phyloP scores from a whole-genome alignment of 306 rosid species.

The Fragaria vesca region DNA sequence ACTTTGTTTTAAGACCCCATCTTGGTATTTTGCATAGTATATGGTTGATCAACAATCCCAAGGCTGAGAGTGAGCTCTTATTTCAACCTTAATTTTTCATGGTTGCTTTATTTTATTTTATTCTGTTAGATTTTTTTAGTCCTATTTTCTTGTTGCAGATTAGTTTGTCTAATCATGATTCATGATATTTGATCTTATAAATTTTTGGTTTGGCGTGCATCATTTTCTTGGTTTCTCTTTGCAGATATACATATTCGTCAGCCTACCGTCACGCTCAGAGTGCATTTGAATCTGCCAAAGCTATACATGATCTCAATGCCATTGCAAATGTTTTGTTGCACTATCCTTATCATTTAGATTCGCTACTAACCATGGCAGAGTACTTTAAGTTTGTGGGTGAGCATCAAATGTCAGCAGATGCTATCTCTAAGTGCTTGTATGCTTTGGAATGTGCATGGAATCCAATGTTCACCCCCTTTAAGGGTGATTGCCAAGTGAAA shows the following conservation, averaged over 20 bases:
- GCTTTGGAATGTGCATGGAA: slow-evolving; percentile 96
- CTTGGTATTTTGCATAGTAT: neutral
- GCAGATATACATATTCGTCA: slow-evolving; percentile 67
- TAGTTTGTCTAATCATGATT: neutral
- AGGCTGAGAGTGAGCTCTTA: neutral
- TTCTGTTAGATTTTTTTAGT: neutral
- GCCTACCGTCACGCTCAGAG: slow-evolving; percentile 73
- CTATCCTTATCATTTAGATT: slow-evolving; percentile 83
- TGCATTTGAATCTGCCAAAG: slow-evolving; percentile 81
- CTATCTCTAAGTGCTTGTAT: slow-evolving; percentile 73
- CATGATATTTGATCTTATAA: neutral
- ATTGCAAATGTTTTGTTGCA: slow-evolving; percentile 56
- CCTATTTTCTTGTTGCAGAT: neutral
- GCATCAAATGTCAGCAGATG: slow-evolving; percentile 86
- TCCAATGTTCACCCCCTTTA: slow-evolving; percentile 80
- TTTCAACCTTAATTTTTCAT: neutral
- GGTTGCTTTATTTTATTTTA: neutral
- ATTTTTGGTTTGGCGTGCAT: neutral
- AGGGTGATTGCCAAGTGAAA: slow-evolving; percentile 86
- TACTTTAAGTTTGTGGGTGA: slow-evolving; percentile 87
- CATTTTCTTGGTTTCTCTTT: slow-evolving; percentile 27
- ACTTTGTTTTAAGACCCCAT: neutral
- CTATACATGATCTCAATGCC: slow-evolving; percentile 74
- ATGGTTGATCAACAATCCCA: neutral
- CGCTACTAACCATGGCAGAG: slow-evolving; percentile 87